Percentiles rank a stretch among this genome's conserved stretches.
These are phyloP conservation scores for Theobroma grandiflorum DNA, from an alignment of 441 rosid genomes.

Conservation along the genomic window DNA sequence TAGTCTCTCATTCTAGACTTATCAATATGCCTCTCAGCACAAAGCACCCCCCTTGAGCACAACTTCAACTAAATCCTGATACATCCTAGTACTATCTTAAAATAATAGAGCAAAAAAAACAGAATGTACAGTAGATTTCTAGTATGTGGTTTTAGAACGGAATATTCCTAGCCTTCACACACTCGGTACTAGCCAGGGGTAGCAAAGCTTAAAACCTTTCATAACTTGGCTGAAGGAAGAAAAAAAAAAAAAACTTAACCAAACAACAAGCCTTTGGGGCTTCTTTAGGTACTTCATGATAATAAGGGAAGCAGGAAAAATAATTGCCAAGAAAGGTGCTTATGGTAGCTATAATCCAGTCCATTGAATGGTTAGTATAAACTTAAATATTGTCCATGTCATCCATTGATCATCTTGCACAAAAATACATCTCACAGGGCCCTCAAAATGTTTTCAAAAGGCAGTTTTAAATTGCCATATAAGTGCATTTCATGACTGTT, in stretches of 20 bases:
- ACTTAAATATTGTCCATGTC: background rate
- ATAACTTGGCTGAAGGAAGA: background rate
- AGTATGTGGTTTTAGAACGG: background rate
- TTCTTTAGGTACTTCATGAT: background rate
- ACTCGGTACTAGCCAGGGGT: background rate
- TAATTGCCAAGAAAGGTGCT: background rate
- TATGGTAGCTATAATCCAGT: background rate
- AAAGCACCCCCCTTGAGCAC: slow-evolving; percentile 6
- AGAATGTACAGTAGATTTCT: background rate
- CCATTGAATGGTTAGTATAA: background rate
- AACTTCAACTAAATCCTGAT: background rate
- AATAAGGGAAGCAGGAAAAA: background rate
- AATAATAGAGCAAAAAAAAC: background rate
- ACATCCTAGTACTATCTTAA: background rate
- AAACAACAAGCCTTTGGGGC: background rate
- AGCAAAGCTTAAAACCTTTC: background rate
- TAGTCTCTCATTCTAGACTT: background rate
- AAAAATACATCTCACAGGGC: background rate
- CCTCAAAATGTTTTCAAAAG: background rate
- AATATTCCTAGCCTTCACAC: background rate
- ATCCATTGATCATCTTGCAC: background rate
- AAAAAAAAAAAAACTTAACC: background rate
- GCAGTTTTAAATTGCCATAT: background rate
- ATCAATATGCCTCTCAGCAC: slow-evolving; percentile 9
- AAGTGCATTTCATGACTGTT: background rate